Evolutionary conservation across 208 protist genomes (phyloP), one percentile per base, ranked within the genome.

Genomic region (Leishmania mexicana): DNA sequence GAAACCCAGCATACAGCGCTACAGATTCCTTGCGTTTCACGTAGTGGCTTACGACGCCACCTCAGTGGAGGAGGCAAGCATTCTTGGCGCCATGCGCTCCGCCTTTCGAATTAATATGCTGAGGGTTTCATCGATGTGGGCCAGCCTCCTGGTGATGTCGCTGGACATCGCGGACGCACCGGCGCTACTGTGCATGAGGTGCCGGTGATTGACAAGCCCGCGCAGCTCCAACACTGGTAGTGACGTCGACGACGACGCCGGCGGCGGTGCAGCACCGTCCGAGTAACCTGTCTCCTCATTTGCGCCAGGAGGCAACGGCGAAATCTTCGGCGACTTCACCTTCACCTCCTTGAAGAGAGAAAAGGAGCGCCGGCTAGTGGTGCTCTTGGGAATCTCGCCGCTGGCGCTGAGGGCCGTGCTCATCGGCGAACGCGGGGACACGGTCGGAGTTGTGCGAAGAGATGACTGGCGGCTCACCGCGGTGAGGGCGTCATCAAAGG

Each of bases 271-370:
- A 15, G 64, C 71, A 28, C 53, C 60, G 75, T 74, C 79, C 19
- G 53, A 38, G 62, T 49, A 57, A 65, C 51, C 31, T 54, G 42
- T 24, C 24, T 82, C 70, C 17, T 67, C 13, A 28, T 74, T 64
- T 11, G 11, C 51, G n/a, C 6, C 76, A 13, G 74, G 75, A 11
- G 78, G 54, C 40, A 51, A 65, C 47, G 64, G 57, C 11, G 75
- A 76, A 28, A 71, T 53, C 51, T 51, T n/a, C 11, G 74, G 75
- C 1, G 87, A 79, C 76, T 94, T 94, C 35, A 80, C 35, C 73
- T 85, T 85, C 80, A 89, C 74, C 35, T 87, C 81, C 73, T 88
- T 87, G 62, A 88, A 91, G 65, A 89, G 76, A 31, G 88, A 65
- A 80, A 92, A 92, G 58, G 85, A 84, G 24, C 87, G 87, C 8